Base-by-base conservation (phyloP, 495 filamentous ascomycete species). In the Penicillium maclennaniae region DNA sequence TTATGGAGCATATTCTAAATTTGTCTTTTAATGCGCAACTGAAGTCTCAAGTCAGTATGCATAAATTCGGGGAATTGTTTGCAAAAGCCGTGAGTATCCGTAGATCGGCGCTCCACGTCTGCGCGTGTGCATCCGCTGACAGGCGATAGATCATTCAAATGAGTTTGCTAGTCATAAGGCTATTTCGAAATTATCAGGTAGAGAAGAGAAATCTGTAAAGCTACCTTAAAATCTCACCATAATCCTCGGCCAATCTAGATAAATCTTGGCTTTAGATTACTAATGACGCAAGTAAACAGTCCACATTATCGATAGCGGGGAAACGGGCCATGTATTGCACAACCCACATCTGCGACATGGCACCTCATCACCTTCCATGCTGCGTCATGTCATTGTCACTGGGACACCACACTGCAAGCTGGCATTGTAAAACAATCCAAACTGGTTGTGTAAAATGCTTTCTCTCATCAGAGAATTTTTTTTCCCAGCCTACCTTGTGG, bases 401-500 rank as follows among this genome's bases (percentile, higher is more conserved):
- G n/a, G n/a, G n/a, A n/a, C n/a, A n/a, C n/a, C n/a, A n/a, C n/a
- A n/a, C n/a, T n/a, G n/a, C n/a, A n/a, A n/a, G n/a, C n/a, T n/a
- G n/a, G n/a, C n/a, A n/a, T n/a, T n/a, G n/a, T n/a, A n/a, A n/a
- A n/a, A n/a, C n/a, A n/a, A n/a, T n/a, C n/a, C n/a, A n/a, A n/a
- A n/a, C n/a, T n/a, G n/a, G n/a, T n/a, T n/a, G n/a, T n/a, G n/a
- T n/a, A n/a, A n/a, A n/a, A n/a, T n/a, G n/a, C n/a, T n/a, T n/a
- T n/a, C n/a, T n/a, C n/a, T n/a, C n/a, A n/a, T n/a, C n/a, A n/a
- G n/a, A n/a, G n/a, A n/a, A n/a, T n/a, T n/a, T 40, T 40, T 2
- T 6, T 40, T 14, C 36, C 39, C 53, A 66, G 46, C 63, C 64
- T 37, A 70, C 60, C n/a, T 45, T 73, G 34, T 71, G 66, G 63